Conservation (phyloP, 495 filamentous ascomycete genomes). For the Tetracladium setigerum region DNA sequence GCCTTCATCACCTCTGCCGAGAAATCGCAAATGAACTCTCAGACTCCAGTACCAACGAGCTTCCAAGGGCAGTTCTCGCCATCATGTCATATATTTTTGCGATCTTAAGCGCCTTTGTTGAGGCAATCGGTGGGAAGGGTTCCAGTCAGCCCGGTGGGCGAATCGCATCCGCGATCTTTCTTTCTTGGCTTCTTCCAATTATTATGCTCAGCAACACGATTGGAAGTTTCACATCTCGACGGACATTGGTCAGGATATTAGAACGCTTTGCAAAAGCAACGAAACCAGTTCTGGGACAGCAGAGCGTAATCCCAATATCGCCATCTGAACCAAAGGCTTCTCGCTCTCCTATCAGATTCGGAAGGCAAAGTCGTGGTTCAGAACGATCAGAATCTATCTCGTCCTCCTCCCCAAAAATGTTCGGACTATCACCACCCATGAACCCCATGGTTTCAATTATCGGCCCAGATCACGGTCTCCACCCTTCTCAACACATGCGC, state of each 20-base stretch:
- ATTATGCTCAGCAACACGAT: constrained; percentile 27
- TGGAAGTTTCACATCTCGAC: constrained; percentile 21
- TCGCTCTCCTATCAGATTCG: no score
- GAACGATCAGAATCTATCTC: no score
- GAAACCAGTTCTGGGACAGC: not conserved
- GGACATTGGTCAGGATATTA: constrained; percentile 16
- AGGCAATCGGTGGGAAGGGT: constrained; percentile 16
- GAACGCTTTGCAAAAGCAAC: constrained; percentile 11
- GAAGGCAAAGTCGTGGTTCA: no score
- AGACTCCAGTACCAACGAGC: constrained; percentile 23
- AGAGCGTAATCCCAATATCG: no score
- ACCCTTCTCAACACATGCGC: no score
- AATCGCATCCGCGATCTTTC: constrained; percentile 25
- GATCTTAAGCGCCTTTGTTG: constrained; percentile 23
- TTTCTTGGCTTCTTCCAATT: constrained; percentile 27
- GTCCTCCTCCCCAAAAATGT: no score
- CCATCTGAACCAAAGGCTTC: no score
- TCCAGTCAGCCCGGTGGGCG: constrained; percentile 22
- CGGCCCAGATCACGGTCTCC: no score
- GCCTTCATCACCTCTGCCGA: not conserved
- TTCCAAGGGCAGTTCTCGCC: constrained; percentile 21
- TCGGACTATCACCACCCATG: no score
- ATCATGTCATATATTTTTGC: constrained; percentile 22
- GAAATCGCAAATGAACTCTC: constrained; percentile 18
- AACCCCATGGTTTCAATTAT: no score